Evolutionary conservation across 2,329 filamentous ascomycete genomes (phyloP).

Genomic region (Clarireedia monteithiana): DNA sequence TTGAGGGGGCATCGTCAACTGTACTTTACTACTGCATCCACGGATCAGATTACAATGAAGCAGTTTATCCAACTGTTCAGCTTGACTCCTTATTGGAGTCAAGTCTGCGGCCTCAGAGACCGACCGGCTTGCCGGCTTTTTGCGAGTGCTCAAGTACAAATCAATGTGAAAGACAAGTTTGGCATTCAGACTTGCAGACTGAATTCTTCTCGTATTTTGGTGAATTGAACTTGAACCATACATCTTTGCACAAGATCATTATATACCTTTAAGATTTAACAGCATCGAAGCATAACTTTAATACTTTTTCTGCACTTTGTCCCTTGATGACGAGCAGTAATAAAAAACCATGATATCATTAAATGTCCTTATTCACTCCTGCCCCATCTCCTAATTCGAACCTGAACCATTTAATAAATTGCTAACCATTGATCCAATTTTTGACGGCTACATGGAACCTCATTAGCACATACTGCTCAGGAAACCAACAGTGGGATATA

Average conservation of each 20-base stretch:
- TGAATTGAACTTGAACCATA: background rate
- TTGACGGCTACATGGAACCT: slow-evolving; percentile 8
- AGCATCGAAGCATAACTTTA: too few relatives aligned
- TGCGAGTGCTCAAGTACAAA: slow-evolving; percentile 13
- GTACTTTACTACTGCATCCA: slow-evolving; percentile 26
- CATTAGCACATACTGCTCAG: background rate
- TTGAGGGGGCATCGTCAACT: slow-evolving; percentile 20
- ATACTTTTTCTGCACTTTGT: too few relatives aligned
- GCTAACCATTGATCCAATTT: slow-evolving; percentile 18
- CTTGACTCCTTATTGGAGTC: slow-evolving; percentile 43
- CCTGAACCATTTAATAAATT: slow-evolving; percentile 19
- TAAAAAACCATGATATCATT: too few relatives aligned
- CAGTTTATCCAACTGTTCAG: slow-evolving; percentile 39
- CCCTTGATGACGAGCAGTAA: too few relatives aligned
- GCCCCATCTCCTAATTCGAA: slow-evolving; percentile 11
- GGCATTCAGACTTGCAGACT: background rate
- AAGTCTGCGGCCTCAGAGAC: slow-evolving; percentile 63
- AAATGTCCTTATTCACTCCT: too few relatives aligned
- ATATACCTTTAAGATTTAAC: too few relatives aligned
- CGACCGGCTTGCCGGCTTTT: slow-evolving; percentile 65
- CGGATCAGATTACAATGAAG: slow-evolving; percentile 33
- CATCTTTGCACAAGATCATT: too few relatives aligned
- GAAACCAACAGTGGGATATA: background rate
- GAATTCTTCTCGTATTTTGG: background rate
- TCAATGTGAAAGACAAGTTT: background rate